Base-by-base conservation (phyloP, 768 basidiomycete genomes). In the Agaricus sinodeliciosus region DNA sequence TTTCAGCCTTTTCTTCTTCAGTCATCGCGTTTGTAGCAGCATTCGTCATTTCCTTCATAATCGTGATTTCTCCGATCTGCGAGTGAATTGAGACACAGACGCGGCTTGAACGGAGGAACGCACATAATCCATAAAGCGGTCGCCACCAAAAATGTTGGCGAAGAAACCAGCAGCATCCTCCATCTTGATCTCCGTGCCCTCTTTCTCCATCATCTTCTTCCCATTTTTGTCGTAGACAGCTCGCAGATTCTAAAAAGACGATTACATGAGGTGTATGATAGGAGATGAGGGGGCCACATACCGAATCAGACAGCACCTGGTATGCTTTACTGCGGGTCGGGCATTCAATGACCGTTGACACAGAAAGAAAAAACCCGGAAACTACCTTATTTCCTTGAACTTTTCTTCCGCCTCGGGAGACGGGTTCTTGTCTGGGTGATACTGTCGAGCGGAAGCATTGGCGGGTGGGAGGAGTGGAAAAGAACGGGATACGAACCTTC, bases 81-180 rank as follows among this genome's bases (percentile, higher is more conserved):
- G 34, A 27, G 18, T 11, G 43, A 44, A 42, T 16, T 47, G 19
- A 46, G 37, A 37, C 25, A 42, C 34, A 19, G 43, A 27, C 15
- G 44, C 5, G 31, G 51, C 35, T 5, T 50, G 9, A n/a, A 42
- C 36, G 43, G 43, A 9, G 16, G 26, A 25, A 76, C 91, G 67
- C 67, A 94, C 91, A 63, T 91, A 93, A 65, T 94, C 91, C 54
- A 74, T 70, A 66, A 96, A 96, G 22, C 88, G 79, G 62, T 95
- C 94, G 19, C 96, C 95, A 48, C 94, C 94, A 65, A 99, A 99
- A 13, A 98, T 90, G 62, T 89, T 87, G 16, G 90, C 87, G 63
- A 99, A 99, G 76, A 99, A 90, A 54, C 89, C 87, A 35, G 90
- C 86, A 3, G 96, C 93, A 62, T 99, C 94, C 43, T 92, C 88